Evolutionary conservation across 345 rosid species (phyloP).

Genomic region (Laguncularia racemosa): DNA sequence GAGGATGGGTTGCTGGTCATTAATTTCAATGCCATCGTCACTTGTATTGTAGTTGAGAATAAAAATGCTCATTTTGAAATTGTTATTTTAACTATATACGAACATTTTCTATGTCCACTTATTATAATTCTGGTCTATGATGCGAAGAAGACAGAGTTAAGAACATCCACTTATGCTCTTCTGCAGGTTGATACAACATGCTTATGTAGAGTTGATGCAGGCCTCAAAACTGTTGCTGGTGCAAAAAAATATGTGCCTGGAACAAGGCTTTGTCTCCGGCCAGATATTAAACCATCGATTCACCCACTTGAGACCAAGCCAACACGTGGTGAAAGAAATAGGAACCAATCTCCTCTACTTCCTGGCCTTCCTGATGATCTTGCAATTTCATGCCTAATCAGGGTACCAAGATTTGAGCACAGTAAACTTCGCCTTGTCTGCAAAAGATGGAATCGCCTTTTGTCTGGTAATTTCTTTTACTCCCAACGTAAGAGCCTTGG

Average conservation of each 20-base stretch:
- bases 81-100: no score
- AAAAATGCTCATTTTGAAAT: no score
- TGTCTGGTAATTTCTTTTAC: slow-evolving; percentile 58
- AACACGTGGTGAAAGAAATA: slow-evolving; percentile 46
- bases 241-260: slow-evolving; percentile 66
- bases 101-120: no score
- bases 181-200: slow-evolving; percentile 74
- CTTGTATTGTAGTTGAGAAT: no score
- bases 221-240: slow-evolving; percentile 68
- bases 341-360: slow-evolving; percentile 60
- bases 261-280: slow-evolving; percentile 61
- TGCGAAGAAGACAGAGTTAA: no score
- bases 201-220: slow-evolving; percentile 68
- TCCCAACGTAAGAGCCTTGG: slow-evolving; percentile 62
- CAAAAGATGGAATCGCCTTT: slow-evolving; percentile 68
- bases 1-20: no score
- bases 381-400: slow-evolving; percentile 72
- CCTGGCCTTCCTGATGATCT: slow-evolving; percentile 82
- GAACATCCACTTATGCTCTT: background rate
- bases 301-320: slow-evolving; percentile 59
- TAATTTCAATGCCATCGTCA: no score
- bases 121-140: no score
- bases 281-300: slow-evolving; percentile 63
- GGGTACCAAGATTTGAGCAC: slow-evolving; percentile 65
- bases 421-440: slow-evolving; percentile 65